Conservation (phyloP, 2,329 filamentous ascomycete species). For the Aspergillus sp. region DNA sequence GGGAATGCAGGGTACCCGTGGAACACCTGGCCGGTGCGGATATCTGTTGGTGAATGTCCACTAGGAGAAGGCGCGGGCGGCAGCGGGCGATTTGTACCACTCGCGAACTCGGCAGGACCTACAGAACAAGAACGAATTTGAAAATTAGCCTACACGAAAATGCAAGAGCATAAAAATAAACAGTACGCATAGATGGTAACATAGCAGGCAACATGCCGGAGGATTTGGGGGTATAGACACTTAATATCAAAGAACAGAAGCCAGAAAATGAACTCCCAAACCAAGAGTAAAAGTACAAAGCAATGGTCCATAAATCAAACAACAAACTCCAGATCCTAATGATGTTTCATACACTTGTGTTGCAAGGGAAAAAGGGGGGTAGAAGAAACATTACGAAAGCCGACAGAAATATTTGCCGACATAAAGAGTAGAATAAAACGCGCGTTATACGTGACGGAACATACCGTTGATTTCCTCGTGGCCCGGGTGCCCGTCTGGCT, state of each 20-base stretch:
- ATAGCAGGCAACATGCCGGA: constrained; percentile 16
- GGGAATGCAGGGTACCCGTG: constrained; percentile 68
- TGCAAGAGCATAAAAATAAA: constrained; percentile 17
- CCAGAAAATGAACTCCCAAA: constrained; percentile 1
- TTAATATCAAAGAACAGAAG: constrained; percentile 2
- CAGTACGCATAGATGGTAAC: constrained; percentile 20
- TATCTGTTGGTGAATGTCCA: constrained; percentile 60
- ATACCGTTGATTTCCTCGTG: constrained; percentile 88
- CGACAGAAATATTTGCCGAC: constrained; percentile 10
- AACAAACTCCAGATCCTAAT: constrained; percentile 4
- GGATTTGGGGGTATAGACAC: constrained; percentile 5
- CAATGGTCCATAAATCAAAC: constrained; percentile 3
- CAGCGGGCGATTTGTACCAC: constrained; percentile 61
- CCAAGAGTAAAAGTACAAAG: constrained; percentile 14
- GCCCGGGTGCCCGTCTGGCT: constrained; percentile 62
- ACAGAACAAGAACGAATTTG: constrained; percentile 22
- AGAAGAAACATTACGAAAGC: constrained; percentile 17
- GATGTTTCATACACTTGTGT: constrained; percentile 6
- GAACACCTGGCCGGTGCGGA: constrained; percentile 74
- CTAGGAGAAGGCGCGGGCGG: constrained; percentile 60
- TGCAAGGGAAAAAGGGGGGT: neutral
- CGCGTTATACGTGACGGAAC: constrained; percentile 86
- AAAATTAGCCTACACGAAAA: constrained; percentile 45
- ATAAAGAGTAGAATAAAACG: constrained; percentile 10
- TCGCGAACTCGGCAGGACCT: constrained; percentile 40